These are phyloP conservation scores for Friedmanniomyces simplex DNA, from an alignment of 495 filamentous ascomycete genomes.

Conservation along the genomic window DNA sequence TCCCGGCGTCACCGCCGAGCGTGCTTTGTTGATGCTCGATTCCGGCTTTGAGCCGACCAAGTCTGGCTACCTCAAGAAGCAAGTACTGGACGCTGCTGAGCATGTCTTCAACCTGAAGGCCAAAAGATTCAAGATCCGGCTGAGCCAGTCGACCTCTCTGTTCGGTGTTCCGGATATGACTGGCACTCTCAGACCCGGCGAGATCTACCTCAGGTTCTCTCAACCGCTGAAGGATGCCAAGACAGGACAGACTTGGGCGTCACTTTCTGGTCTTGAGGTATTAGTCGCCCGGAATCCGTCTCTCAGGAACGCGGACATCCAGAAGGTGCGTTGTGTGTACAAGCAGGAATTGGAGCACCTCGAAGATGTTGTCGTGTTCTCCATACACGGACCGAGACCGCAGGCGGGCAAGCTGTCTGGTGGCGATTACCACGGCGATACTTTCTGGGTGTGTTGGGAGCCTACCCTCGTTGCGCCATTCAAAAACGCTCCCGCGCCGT, in stretches of 20 bases:
- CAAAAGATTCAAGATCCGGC: slow-evolving; percentile 53
- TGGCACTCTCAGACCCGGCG: slow-evolving; percentile 56
- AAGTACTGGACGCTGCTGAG: slow-evolving; percentile 44
- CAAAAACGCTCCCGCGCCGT: slow-evolving; percentile 52
- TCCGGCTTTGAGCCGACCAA: slow-evolving; percentile 39
- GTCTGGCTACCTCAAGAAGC: slow-evolving; percentile 48
- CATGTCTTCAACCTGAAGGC: slow-evolving; percentile 48
- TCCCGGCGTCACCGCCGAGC: neutral
- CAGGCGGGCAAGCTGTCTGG: slow-evolving; percentile 78
- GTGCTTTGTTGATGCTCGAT: slow-evolving; percentile 7
- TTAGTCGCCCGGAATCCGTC: slow-evolving; percentile 81
- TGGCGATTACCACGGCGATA: slow-evolving; percentile 92
- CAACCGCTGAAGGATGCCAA: slow-evolving; percentile 46
- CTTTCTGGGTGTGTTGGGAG: slow-evolving; percentile 79
- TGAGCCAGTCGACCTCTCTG: slow-evolving; percentile 64
- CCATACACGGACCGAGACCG: slow-evolving; percentile 54
- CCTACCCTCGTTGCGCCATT: slow-evolving; percentile 63
- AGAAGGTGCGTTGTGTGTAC: slow-evolving; percentile 53
- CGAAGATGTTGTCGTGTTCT: slow-evolving; percentile 80
- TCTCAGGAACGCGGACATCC: slow-evolving; percentile 72
- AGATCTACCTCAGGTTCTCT: slow-evolving; percentile 76
- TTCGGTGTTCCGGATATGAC: slow-evolving; percentile 77
- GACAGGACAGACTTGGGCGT: slow-evolving; percentile 45
- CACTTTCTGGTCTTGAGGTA: slow-evolving; percentile 59
- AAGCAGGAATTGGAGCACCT: slow-evolving; percentile 60